Evolutionary conservation across 2,329 filamentous ascomycete species (phyloP), one percentile per base, ranked within the genome.

Genomic region (Lojkania enalia): DNA sequence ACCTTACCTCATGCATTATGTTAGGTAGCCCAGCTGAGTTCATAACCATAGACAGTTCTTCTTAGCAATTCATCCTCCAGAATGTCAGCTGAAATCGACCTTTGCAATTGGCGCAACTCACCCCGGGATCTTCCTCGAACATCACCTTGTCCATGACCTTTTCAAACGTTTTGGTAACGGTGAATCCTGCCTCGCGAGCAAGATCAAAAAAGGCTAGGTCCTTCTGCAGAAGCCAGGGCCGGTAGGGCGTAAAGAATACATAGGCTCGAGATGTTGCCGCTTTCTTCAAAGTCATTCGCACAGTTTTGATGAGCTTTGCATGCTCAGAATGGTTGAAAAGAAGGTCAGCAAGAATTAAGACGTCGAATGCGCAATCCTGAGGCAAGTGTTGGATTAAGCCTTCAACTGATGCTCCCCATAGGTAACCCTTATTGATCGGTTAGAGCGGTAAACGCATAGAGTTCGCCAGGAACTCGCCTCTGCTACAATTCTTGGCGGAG

Each of bases 181-280:
- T 71, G 49, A 96, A 87, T 0, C 90, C 90, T 37, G 76, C 78
- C 39, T 81, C 80, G 47, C 81, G 76, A 3, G 86, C 88, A 45
- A 90, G 63, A 37, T 90, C 87, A 64, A 96, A 96, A 74, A 96
- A 96, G 3, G 80, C 81, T 66, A 95, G 76, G 61, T 96, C 94
- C 69, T 90, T 87, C 51, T 90, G 80, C 59, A 87, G 77, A 63
- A 96, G 75, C 91, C 91, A 96, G 1, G 92, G 91, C 51, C 94
- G 79, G 71, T 97, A 96, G 15, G 89, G 91, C 0, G 91, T 95
- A 74, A 96, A 97, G 69, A 96, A 95, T 5, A 96, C 90, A 58
- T 91, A 81, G 2, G 90, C 90, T 42, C 78, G 78, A 37, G 85
- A 82, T 2, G 74, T 74, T 3, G 67, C 58, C 3, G 73, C 69